Conservation (phyloP, 1,139 yeast genomes). For the Suhomyces taliae region DNA sequence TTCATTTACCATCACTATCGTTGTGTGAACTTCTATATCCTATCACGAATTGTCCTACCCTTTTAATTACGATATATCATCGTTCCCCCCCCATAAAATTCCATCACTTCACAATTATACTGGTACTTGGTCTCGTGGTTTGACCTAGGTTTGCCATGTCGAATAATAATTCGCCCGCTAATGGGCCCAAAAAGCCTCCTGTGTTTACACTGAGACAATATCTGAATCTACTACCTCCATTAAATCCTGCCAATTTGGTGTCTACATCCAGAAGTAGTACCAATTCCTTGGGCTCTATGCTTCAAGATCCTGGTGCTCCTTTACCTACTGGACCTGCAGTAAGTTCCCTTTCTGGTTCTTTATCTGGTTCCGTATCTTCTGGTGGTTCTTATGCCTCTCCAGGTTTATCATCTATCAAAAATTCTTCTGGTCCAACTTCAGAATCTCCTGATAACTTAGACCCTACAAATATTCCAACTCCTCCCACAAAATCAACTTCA, state of each 20-base stretch:
- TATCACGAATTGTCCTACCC: not conserved
- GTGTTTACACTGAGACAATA: constrained; percentile 5
- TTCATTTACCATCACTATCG: too few relatives aligned
- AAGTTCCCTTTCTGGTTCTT: not conserved
- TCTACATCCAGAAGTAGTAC: not conserved
- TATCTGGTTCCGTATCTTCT: not conserved
- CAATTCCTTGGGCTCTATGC: not conserved
- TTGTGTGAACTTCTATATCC: too few relatives aligned
- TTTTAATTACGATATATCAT: not conserved
- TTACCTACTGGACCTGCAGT: not conserved
- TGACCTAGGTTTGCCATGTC: not conserved
- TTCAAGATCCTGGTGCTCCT: not conserved
- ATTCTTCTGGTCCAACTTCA: not conserved
- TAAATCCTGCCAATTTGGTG: constrained; percentile 6
- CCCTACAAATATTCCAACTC: not conserved
- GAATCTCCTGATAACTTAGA: not conserved
- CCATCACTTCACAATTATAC: not conserved
- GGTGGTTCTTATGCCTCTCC: not conserved
- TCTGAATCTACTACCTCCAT: constrained; percentile 10
- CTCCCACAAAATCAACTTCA: too few relatives aligned
- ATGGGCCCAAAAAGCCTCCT: constrained; percentile 1
- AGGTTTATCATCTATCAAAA: not conserved
- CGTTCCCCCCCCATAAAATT: not conserved
- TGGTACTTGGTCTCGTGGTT: not conserved
- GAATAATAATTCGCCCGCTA: not conserved